Evolutionary conservation across 371 early-diverging fungal species (phyloP).

Genomic region (Apophysomyces elegans): DNA sequence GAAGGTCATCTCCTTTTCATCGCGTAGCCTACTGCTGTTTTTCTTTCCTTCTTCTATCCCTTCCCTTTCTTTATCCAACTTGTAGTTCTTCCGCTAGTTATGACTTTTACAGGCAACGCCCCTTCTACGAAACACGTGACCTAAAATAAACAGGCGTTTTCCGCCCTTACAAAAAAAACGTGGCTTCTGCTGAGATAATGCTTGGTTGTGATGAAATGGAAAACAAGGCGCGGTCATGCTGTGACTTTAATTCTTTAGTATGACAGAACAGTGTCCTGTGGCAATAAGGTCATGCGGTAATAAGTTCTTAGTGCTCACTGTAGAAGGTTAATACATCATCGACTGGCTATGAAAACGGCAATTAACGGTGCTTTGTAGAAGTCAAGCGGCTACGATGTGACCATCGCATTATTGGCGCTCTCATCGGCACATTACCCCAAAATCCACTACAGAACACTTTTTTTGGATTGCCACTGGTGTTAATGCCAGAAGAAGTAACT

Average conservation of each 20-base stretch:
- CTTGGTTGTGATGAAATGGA: too few species aligned
- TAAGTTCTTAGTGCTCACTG: constrained; percentile 21
- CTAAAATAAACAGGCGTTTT: too few species aligned
- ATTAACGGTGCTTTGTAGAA: constrained; percentile 24
- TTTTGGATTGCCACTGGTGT: constrained; percentile 53
- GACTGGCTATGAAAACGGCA: neutral
- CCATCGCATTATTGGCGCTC: constrained; percentile 59
- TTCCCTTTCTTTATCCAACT: too few species aligned
- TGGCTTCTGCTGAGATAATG: too few species aligned
- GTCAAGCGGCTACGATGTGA: constrained; percentile 44
- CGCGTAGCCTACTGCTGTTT: too few species aligned
- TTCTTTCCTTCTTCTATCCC: too few species aligned
- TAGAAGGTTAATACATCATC: constrained; percentile 17
- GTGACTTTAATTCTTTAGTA: neutral
- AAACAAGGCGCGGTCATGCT: too few species aligned
- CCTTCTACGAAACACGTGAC: too few species aligned
- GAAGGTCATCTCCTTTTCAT: neutral
- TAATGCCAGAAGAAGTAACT: constrained; percentile 59
- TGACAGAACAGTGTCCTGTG: neutral
- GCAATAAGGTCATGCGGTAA: constrained; percentile 13
- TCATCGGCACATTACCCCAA: constrained; percentile 58
- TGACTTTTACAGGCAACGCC: too few species aligned
- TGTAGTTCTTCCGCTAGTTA: too few species aligned
- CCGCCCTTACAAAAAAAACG: too few species aligned
- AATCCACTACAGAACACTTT: constrained; percentile 60